Conservation (phyloP, 495 filamentous ascomycete species). For the Cryomyces minteri region DNA sequence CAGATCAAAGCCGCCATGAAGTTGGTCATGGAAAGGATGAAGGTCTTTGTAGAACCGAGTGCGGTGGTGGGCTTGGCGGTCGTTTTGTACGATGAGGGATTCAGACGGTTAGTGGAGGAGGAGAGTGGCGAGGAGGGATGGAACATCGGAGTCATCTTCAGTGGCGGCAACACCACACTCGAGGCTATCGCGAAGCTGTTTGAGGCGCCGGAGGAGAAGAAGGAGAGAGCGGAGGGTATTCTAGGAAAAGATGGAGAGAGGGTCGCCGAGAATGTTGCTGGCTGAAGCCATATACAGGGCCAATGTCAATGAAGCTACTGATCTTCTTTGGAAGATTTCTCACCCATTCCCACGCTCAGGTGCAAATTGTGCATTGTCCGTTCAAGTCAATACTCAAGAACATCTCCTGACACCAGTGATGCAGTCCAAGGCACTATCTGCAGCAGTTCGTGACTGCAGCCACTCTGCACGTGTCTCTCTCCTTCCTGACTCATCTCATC, state of each 20-base stretch:
- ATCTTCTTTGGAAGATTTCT: too few species aligned
- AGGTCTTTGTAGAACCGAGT: slow-evolving; percentile 83
- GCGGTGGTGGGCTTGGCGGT: slow-evolving; percentile 72
- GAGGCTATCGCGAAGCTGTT: slow-evolving; percentile 58
- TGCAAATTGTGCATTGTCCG: too few species aligned
- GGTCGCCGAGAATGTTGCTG: slow-evolving; percentile 29
- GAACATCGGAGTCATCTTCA: slow-evolving; percentile 77
- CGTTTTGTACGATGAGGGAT: slow-evolving; percentile 70
- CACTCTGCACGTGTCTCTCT: too few species aligned
- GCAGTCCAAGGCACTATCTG: too few species aligned
- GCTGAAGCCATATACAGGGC: slow-evolving; percentile 9
- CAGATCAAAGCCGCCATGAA: slow-evolving; percentile 64
- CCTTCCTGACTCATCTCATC: too few species aligned
- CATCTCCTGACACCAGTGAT: too few species aligned
- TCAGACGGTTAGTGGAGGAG: slow-evolving; percentile 45
- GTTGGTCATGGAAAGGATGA: slow-evolving; percentile 75
- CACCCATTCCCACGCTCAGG: too few species aligned
- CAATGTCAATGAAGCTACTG: too few species aligned
- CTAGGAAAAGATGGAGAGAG: slow-evolving; percentile 21
- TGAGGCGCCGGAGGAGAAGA: slow-evolving; percentile 13
- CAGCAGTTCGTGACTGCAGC: too few species aligned
- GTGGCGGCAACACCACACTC: slow-evolving; percentile 78
- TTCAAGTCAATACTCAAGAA: too few species aligned
- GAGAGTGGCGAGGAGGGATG: slow-evolving; percentile 59
- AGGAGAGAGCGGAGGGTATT: slow-evolving; percentile 19